A percentile compares a stretch with the other conserved stretches of the same genome.
Conservation (phyloP, 1,284 basidiomycete species). For the Moesziomyces sp. region DNA sequence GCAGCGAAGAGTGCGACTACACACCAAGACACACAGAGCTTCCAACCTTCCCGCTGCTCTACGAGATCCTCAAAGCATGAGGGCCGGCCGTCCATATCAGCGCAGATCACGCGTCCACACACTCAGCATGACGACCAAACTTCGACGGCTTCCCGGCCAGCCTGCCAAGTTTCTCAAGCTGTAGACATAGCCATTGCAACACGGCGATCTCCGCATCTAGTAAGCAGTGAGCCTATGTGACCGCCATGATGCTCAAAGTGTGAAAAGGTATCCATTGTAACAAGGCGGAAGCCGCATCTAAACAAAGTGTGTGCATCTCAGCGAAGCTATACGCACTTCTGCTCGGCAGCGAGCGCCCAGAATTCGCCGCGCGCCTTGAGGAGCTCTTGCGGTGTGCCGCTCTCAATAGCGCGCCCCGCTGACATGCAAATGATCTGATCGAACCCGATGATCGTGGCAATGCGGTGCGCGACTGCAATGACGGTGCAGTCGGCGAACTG, state of each 20-base stretch:
- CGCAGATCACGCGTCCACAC: no score
- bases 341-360: conserved; percentile 53
- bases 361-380: conserved; percentile 43
- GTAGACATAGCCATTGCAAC: no score
- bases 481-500: conserved; percentile 54
- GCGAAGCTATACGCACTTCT: conserved; percentile 41
- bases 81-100: no score
- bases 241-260: neutral
- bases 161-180: no score
- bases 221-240: no score
- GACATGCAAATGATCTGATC: conserved; percentile 82
- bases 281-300: neutral
- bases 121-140: no score
- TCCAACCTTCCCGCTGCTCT: no score
- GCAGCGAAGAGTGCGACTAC: no score
- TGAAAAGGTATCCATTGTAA: neutral
- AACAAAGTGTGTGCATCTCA: neutral
- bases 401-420: conserved; percentile 75
- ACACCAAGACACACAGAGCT: no score
- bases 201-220: no score
- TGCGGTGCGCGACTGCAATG: conserved; percentile 72
- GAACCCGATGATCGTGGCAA: conserved; percentile 80
- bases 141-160: no score
- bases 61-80: no score
- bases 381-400: conserved; percentile 67